Conservation (phyloP, 306 rosid genomes). For the Psophocarpus tetragonolobus region DNA sequence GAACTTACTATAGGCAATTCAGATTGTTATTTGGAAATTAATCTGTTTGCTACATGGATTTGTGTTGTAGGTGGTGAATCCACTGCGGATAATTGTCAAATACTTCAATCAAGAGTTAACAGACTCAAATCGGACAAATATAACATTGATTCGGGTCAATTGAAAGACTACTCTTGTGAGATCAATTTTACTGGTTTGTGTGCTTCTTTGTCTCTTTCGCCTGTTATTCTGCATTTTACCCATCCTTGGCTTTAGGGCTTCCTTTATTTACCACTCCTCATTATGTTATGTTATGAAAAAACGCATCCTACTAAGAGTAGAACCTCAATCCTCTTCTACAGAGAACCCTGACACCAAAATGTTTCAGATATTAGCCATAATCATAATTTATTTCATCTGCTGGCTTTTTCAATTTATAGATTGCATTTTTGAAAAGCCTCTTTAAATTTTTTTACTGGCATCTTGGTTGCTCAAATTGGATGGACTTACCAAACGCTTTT, state of each 20-base stretch:
- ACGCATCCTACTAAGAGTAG: not conserved
- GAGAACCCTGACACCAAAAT: constrained; percentile 13
- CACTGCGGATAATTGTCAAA: constrained; percentile 77
- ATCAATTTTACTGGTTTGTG: constrained; percentile 69
- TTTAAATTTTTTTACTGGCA: not conserved
- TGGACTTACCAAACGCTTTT: constrained; percentile 1
- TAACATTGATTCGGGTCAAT: constrained; percentile 54
- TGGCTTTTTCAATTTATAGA: constrained; percentile 5
- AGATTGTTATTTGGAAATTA: not conserved
- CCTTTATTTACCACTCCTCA: not conserved
- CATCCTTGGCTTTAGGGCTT: not conserved
- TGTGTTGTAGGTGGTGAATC: constrained; percentile 84
- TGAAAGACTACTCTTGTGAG: constrained; percentile 53
- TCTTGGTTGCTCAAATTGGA: constrained; percentile 2
- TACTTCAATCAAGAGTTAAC: constrained; percentile 93
- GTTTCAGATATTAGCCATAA: not conserved
- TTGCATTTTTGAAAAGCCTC: constrained; percentile 11
- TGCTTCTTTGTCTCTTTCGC: constrained; percentile 1
- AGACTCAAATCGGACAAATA: constrained; percentile 78
- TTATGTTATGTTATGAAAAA: too few species aligned
- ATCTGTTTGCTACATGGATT: constrained; percentile 21
- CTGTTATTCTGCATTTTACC: constrained; percentile 19
- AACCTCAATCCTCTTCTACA: not conserved
- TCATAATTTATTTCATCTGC: not conserved
- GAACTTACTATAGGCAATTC: not conserved